Evolutionary conservation across 768 basidiomycete genomes (phyloP).

Genomic region (Chlorophyllum brunneum): DNA sequence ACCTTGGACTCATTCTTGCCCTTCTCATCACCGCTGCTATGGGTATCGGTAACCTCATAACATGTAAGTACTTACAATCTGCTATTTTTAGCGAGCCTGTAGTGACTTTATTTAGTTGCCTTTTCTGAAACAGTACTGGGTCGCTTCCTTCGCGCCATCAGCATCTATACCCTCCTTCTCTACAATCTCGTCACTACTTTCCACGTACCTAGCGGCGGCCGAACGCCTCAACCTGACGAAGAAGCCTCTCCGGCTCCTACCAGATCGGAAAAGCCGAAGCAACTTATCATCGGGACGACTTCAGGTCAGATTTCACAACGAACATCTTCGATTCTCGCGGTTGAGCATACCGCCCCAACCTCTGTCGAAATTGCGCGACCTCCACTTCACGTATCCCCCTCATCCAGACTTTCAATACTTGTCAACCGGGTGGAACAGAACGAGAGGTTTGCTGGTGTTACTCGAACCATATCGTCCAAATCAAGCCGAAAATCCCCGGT

Average conservation of each 20-base stretch:
- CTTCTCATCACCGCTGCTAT: slow-evolving; percentile 49
- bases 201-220: slow-evolving; percentile 13
- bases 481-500: slow-evolving; percentile 1
- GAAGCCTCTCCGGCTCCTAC: background rate
- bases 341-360: background rate
- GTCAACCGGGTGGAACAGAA: slow-evolving; percentile 4
- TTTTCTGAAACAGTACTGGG: slow-evolving; percentile 70
- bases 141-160: slow-evolving; percentile 61
- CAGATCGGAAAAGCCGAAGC: background rate
- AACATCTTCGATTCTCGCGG: background rate
- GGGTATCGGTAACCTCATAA: slow-evolving; percentile 51
- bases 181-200: slow-evolving; percentile 49
- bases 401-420: slow-evolving; percentile 7
- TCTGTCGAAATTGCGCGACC: background rate
- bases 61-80: slow-evolving; percentile 43
- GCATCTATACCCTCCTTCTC: slow-evolving; percentile 60
- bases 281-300: background rate
- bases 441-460: slow-evolving; percentile 1
- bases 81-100: background rate
- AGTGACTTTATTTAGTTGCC: slow-evolving; percentile 35
- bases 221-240: background rate
- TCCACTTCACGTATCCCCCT: background rate
- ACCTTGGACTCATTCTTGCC: slow-evolving; percentile 47
- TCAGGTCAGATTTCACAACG: background rate
- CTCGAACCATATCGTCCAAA: background rate